Conservation (phyloP, 176 grass and related monocot species). For the bread wheat (Triticum aestivum) region IWGSC_CS_RefSeq_v2.1 NC_057801.1:157704132-157704631, state of each 20-base stretch:
- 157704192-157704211: background rate
- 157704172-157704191: background rate
- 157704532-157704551: constrained; percentile 27
- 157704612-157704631: background rate
- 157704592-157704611: background rate
- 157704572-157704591: background rate
- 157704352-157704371: background rate
- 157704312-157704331: constrained; percentile 22
- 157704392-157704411: no score
- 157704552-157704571: background rate
- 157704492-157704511: background rate
- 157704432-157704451: background rate
- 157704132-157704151: background rate
- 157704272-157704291: constrained; percentile 41
- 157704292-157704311: constrained; percentile 31
- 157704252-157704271: constrained; percentile 10
- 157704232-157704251: constrained; percentile 38
- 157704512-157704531: background rate
- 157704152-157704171: background rate
- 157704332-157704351: background rate
- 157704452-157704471: background rate
- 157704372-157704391: background rate
- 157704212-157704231: constrained; percentile 24
- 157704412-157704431: background rate
- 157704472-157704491: background rate